Base-by-base conservation (phyloP, 305 asterid genomes). In the Salvia sclarea region DNA sequence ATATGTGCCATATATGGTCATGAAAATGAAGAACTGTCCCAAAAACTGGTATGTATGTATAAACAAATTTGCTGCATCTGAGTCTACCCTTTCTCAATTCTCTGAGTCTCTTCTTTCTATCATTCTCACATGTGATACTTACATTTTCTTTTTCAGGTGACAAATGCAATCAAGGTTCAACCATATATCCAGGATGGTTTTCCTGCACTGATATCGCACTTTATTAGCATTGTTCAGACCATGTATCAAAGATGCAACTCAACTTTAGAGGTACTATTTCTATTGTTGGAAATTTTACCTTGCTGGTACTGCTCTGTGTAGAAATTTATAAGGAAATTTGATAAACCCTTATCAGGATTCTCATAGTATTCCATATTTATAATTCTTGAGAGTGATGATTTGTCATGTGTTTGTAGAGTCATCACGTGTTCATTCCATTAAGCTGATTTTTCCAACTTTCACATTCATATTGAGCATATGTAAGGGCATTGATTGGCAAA, bases 11-110 rank as follows among this genome's bases (percentile, higher is more conserved):
- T 94, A 79, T 94, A 83, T 61, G 88, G 85, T 68, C 90, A 87
- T 66, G 99, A 89, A 63, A 94, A 94, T 81, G 99, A 91, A 82
- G 96, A 91, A 75, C 78, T 90, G 83, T 82, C 96, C 33, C 85
- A 81, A 75, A 72, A 63, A 76, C 72, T 94, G 89, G 99, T 89
- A 80, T 68, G 86, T 64, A 59, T 44, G 55, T 47, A 20, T 18
- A 49, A 60, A 40, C 56, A 31, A 24, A 62, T 69, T 56, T 38
- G 41, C 16, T 65, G 37, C 50, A 64, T 11, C 66, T 35, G 67
- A 6, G 50, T 68, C 52, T 45, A 57, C 9, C 59, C 54, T 37
- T 62, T 25, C 24, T 33, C 25, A 41, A 69, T 20, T 73, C 43
- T 17, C 43, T 6, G 30, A 12, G 64, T 59, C 50, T 31, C 59